A percentile compares a stretch with the other conserved stretches of the same genome.
phyloP scores from a whole-genome alignment of 352 stramenopile species.

The Peronospora farinosa region DNA sequence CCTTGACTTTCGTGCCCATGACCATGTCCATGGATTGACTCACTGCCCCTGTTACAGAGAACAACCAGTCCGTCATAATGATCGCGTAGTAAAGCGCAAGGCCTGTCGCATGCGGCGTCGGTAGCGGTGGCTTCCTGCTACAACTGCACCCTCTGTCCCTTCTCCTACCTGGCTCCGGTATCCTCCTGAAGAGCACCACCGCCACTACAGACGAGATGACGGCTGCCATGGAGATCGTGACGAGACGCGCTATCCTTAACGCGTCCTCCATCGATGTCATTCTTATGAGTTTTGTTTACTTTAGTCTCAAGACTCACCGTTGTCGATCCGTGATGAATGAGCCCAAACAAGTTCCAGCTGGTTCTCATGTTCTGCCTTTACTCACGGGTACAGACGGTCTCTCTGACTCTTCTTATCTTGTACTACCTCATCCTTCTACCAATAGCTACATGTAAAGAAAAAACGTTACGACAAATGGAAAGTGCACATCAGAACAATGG shows the following conservation, averaged over 20 bases:
- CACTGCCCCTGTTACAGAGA: constrained; percentile 41
- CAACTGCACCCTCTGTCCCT: constrained; percentile 9
- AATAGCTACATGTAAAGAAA: not conserved
- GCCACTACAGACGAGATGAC: constrained; percentile 34
- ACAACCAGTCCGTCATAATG: constrained; percentile 52
- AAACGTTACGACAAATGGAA: too few species aligned
- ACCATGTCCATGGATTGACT: constrained; percentile 52
- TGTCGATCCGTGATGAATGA: not conserved
- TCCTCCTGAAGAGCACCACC: constrained; percentile 30
- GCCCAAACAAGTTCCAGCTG: constrained; percentile 22
- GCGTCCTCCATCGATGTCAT: constrained; percentile 23
- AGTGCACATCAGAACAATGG: too few species aligned
- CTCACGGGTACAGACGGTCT: constrained; percentile 2
- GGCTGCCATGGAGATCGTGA: constrained; percentile 35
- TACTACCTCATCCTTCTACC: not conserved
- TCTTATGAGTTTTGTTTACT: not conserved
- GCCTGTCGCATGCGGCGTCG: constrained; percentile 28
- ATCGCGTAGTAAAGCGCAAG: constrained; percentile 52
- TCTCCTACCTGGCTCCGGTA: constrained; percentile 21
- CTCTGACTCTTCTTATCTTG: constrained; percentile 8
- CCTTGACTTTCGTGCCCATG: constrained; percentile 32
- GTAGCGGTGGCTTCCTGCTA: constrained; percentile 12
- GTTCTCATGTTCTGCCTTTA: constrained; percentile 20
- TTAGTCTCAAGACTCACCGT: not conserved
- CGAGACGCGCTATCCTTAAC: constrained; percentile 32